A percentile compares a stretch with the other conserved stretches of the same genome.
Evolutionary conservation across 140 eudicot genomes (phyloP).

Genomic region (Senecio squalidus): DNA sequence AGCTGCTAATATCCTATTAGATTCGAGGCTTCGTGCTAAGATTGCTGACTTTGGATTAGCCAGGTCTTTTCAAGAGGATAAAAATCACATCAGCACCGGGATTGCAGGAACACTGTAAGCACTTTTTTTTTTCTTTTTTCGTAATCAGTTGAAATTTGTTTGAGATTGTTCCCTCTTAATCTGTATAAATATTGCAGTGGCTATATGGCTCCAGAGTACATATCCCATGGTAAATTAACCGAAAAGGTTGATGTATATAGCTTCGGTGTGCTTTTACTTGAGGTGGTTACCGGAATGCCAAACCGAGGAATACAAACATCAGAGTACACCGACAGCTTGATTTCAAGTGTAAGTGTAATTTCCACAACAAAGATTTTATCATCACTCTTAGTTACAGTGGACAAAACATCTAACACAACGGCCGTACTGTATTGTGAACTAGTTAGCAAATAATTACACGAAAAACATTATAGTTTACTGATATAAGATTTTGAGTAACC

Average conservation of each 20-base stretch:
- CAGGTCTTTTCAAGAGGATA: constrained; percentile 67
- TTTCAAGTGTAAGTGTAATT: not conserved
- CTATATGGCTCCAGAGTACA: constrained; percentile 81
- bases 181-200: constrained; percentile 35
- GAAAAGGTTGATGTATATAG: not conserved
- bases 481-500: not conserved
- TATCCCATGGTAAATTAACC: constrained; percentile 9
- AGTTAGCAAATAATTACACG: too few relatives aligned
- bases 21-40: constrained; percentile 58
- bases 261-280: constrained; percentile 30
- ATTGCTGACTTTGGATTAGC: constrained; percentile 91
- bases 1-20: constrained; percentile 77
- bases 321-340: constrained; percentile 22
- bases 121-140: not conserved
- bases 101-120: constrained; percentile 90
- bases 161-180: not conserved
- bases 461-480: too few relatives aligned
- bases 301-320: constrained; percentile 47
- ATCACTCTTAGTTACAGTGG: too few relatives aligned
- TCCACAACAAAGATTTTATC: not conserved
- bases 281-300: constrained; percentile 68
- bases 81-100: constrained; percentile 74
- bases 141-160: not conserved
- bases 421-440: too few relatives aligned
- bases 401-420: too few relatives aligned